A percentile compares a stretch with the other conserved stretches of the same genome.
Evolutionary conservation across 805 yeast genomes (phyloP).

Genomic region (Candida germanica): DNA sequence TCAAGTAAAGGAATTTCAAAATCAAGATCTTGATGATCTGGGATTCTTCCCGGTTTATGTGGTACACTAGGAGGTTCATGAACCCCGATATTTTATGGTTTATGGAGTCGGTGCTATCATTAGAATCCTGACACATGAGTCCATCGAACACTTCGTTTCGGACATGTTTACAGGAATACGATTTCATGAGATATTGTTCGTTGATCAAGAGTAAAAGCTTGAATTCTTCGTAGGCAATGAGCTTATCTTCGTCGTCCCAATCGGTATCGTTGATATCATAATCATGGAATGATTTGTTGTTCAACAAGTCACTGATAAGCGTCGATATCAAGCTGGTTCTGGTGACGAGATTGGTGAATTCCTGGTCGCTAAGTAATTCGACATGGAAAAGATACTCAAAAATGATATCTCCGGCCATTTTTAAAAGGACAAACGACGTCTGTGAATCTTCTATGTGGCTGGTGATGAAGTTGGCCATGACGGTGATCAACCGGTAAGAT

Average conservation of each 20-base stretch:
- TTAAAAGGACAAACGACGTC: slow-evolving; percentile 30
- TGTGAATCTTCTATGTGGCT: slow-evolving; percentile 21
- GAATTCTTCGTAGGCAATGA: slow-evolving; percentile 59
- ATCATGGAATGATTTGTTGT: slow-evolving; percentile 27
- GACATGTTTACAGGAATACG: slow-evolving; percentile 24
- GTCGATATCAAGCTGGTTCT: slow-evolving; percentile 26
- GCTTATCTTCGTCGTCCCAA: slow-evolving; percentile 52
- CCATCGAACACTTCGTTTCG: slow-evolving; percentile 55
- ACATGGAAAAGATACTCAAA: slow-evolving; percentile 39
- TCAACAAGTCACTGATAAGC: slow-evolving; percentile 27
- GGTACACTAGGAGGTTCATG: slow-evolving; percentile 53
- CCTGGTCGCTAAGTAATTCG: slow-evolving; percentile 32
- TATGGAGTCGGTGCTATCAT: slow-evolving; percentile 17
- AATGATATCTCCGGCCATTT: slow-evolving; percentile 38
- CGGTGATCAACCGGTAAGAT: slow-evolving; percentile 24
- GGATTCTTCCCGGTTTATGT: slow-evolving; percentile 75
- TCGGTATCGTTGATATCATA: slow-evolving; percentile 33
- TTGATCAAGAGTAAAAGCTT: slow-evolving; percentile 71
- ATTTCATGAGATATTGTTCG: slow-evolving; percentile 80
- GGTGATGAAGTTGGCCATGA: slow-evolving; percentile 28
- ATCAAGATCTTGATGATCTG: slow-evolving; percentile 71
- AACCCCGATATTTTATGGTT: slow-evolving; percentile 54
- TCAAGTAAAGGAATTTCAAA: slow-evolving; percentile 70
- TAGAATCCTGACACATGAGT: slow-evolving; percentile 42
- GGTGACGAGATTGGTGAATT: slow-evolving; percentile 27